A percentile compares a stretch with the other conserved stretches of the same genome.
Conservation (phyloP, 768 basidiomycete genomes). For the Mycena filopes region DNA sequence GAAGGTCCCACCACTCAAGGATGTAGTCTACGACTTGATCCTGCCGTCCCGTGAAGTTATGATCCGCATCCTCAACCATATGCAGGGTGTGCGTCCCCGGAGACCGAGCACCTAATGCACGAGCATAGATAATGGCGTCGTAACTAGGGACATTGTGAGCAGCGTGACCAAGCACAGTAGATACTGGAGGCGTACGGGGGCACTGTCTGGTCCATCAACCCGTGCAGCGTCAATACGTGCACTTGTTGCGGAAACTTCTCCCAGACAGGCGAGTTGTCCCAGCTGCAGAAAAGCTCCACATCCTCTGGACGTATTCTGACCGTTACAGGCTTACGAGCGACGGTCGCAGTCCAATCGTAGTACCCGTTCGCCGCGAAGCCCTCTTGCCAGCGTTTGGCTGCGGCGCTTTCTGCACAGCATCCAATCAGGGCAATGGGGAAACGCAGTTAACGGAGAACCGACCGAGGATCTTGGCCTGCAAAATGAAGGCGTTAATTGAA, state of each 20-base stretch:
- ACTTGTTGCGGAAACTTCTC: slow-evolving; percentile 68
- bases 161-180: slow-evolving; percentile 5
- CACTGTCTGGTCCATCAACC: slow-evolving; percentile 74
- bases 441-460: slow-evolving; percentile 31
- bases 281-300: slow-evolving; percentile 67
- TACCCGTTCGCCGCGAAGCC: slow-evolving; percentile 67
- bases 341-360: slow-evolving; percentile 69
- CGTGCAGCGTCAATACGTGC: slow-evolving; percentile 83
- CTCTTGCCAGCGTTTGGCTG: slow-evolving; percentile 54
- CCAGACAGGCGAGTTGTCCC: slow-evolving; percentile 78
- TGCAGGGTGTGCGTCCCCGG: slow-evolving; percentile 80
- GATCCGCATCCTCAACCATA: slow-evolving; percentile 79
- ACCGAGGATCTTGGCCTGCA: slow-evolving; percentile 57
- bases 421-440: slow-evolving; percentile 7
- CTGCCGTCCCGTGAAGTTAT: slow-evolving; percentile 78
- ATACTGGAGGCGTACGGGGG: slow-evolving; percentile 64
- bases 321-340: slow-evolving; percentile 69
- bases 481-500: slow-evolving; percentile 20
- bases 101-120: slow-evolving; percentile 62
- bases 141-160: slow-evolving; percentile 53
- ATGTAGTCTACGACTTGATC: slow-evolving; percentile 77
- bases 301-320: slow-evolving; percentile 68
- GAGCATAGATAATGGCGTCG: slow-evolving; percentile 77
- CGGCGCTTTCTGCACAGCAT: slow-evolving; percentile 41
- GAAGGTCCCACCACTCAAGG: slow-evolving; percentile 72